Percentiles rank a stretch among this genome's conserved stretches.
Evolutionary conservation across 306 rosid species (phyloP).

Genomic region (Dryas alaskensis): DNA sequence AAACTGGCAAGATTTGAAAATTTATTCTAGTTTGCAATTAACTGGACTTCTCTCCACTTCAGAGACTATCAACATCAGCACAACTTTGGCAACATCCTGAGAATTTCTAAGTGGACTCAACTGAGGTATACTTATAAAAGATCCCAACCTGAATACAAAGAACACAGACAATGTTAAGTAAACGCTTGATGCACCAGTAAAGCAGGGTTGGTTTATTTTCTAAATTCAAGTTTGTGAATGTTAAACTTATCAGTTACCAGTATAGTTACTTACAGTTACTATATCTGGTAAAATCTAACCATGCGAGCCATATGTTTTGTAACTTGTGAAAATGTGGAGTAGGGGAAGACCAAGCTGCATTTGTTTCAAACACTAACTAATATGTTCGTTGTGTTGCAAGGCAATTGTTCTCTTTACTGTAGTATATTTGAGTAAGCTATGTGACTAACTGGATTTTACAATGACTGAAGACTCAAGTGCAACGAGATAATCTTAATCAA

Average conservation of each 20-base stretch:
- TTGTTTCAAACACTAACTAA: no score
- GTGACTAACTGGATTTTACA: no score
- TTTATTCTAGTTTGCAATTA: neutral
- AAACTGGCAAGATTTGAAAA: conserved; percentile 46
- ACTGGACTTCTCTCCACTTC: neutral
- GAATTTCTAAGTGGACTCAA: neutral
- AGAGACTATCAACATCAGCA: no score
- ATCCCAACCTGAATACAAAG: neutral
- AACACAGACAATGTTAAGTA: neutral
- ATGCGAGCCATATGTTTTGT: no score
- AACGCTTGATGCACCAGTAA: neutral
- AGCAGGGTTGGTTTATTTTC: neutral
- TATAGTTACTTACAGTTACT: neutral
- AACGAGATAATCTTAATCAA: no score
- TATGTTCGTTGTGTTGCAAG: no score
- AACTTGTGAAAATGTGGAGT: no score
- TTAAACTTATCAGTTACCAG: neutral
- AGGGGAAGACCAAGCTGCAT: no score
- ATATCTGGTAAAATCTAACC: neutral
- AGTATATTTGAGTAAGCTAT: no score
- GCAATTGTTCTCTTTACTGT: no score
- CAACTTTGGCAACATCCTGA: neutral
- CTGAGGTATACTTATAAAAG: neutral
- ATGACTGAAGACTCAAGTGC: no score
- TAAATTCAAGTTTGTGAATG: neutral